phyloP scores from a whole-genome alignment of 2,329 filamentous ascomycete species.

The Aspergillus viridinutans region DNA sequence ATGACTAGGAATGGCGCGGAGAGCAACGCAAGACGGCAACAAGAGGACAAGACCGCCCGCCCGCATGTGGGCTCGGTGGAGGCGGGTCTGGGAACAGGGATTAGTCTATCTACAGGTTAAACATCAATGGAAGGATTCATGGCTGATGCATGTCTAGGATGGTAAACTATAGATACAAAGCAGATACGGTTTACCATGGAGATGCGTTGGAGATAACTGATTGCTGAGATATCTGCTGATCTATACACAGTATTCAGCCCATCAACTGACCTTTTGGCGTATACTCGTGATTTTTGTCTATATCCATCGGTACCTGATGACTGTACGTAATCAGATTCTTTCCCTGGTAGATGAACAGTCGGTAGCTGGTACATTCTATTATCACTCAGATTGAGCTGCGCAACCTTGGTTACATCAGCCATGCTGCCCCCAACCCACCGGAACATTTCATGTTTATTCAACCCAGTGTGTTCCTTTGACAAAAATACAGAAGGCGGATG shows the following conservation, averaged over 20 bases:
- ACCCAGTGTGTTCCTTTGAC: neutral
- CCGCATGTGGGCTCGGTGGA: neutral
- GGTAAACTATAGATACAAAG: neutral
- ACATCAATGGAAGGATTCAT: neutral
- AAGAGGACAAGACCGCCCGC: neutral
- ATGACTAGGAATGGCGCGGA: conserved; percentile 5
- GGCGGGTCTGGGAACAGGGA: neutral
- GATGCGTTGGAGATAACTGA: neutral
- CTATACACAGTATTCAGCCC: neutral
- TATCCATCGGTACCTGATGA: neutral
- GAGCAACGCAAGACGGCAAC: neutral
- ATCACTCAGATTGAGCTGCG: neutral
- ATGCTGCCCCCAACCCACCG: neutral
- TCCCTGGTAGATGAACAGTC: neutral
- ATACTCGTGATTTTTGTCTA: neutral
- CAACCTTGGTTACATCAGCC: neutral
- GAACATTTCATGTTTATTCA: neutral
- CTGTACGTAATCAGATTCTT: neutral
- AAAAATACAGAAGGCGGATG: too few species aligned
- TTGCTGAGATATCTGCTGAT: neutral
- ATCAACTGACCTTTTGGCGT: neutral
- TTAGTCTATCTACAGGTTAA: neutral
- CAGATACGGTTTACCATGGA: neutral
- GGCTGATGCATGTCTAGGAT: too few species aligned
- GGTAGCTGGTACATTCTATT: neutral